Evolutionary conservation across 1,284 basidiomycete genomes (phyloP).

Genomic region (Trichosporon sp.): DNA sequence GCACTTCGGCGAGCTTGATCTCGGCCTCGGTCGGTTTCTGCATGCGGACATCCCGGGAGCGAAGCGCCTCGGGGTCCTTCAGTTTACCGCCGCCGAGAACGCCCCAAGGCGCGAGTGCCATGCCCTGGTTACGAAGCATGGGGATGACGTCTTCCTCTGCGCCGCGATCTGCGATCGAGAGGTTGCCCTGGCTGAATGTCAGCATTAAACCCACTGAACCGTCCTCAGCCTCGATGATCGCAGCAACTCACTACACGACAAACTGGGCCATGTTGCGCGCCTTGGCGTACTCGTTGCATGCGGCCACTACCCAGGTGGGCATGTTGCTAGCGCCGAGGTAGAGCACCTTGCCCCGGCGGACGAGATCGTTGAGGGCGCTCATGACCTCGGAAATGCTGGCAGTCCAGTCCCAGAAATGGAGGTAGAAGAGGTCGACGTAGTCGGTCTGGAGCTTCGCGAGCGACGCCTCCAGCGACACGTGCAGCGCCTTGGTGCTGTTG

Average conservation of each 20-base stretch:
- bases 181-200: constrained; percentile 58
- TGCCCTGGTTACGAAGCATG: constrained; percentile 60
- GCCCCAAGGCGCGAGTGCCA: constrained; percentile 56
- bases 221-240: too few relatives aligned
- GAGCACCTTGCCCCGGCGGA: constrained; percentile 55
- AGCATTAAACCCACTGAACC: too few relatives aligned
- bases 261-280: constrained; percentile 62
- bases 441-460: constrained; percentile 57
- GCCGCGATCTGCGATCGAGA: constrained; percentile 60
- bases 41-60: constrained; percentile 31
- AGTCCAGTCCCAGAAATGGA: constrained; percentile 57
- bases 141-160: constrained; percentile 66
- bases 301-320: constrained; percentile 64
- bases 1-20: constrained; percentile 50
- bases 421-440: constrained; percentile 59
- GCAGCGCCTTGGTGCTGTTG: constrained; percentile 42
- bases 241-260: constrained; percentile 60
- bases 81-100: constrained; percentile 58
- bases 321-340: constrained; percentile 59
- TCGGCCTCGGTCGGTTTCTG: constrained; percentile 37
- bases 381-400: constrained; percentile 58
- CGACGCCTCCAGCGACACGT: constrained; percentile 35
- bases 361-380: constrained; percentile 55
- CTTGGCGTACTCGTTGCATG: constrained; percentile 63
- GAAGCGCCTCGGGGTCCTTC: constrained; percentile 52